Percentiles rank a stretch among this genome's conserved stretches.
Evolutionary conservation across 164 flowering plant genomes (phyloP).

Genomic region (Platanus orientalis): DNA sequence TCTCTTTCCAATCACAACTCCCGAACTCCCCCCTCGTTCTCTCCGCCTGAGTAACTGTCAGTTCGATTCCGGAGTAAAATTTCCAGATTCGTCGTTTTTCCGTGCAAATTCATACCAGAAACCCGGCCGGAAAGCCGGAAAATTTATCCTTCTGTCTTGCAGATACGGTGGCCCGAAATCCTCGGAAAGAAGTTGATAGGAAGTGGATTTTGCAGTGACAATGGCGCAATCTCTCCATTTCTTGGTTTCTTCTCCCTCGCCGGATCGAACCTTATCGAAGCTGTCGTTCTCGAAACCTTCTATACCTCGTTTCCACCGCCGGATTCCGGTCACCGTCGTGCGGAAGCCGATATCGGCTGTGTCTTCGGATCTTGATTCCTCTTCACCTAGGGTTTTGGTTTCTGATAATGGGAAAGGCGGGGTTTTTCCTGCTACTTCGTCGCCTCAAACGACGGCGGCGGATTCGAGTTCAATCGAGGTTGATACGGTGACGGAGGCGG

Average conservation of each 20-base stretch:
- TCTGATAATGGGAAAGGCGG: conserved; percentile 20
- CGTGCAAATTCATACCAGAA: no score
- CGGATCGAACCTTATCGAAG: conserved; percentile 13
- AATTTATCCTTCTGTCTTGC: no score
- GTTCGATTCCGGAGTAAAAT: no score
- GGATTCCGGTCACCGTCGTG: not conserved
- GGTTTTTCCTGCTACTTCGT: not conserved
- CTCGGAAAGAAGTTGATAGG: no score
- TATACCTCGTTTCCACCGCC: not conserved
- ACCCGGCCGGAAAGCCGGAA: no score
- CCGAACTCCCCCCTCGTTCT: no score
- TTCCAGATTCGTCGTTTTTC: no score
- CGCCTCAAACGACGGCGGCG: not conserved
- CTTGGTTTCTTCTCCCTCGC: conserved; percentile 6
- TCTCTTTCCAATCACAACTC: no score
- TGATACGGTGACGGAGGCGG: conserved; percentile 33
- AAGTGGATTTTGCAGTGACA: not conserved
- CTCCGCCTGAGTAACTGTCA: no score
- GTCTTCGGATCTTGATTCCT: conserved; percentile 18
- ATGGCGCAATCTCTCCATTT: conserved; percentile 19
- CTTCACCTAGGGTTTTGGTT: conserved; percentile 7
- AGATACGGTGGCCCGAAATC: no score
- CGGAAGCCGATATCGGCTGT: conserved; percentile 17
- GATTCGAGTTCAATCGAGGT: conserved; percentile 27
- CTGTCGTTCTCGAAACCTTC: conserved; percentile 5